A percentile compares a stretch with the other conserved stretches of the same genome.
Evolutionary conservation across 2,329 filamentous ascomycete species (phyloP).

Genomic region (Mariannaea elegans): DNA sequence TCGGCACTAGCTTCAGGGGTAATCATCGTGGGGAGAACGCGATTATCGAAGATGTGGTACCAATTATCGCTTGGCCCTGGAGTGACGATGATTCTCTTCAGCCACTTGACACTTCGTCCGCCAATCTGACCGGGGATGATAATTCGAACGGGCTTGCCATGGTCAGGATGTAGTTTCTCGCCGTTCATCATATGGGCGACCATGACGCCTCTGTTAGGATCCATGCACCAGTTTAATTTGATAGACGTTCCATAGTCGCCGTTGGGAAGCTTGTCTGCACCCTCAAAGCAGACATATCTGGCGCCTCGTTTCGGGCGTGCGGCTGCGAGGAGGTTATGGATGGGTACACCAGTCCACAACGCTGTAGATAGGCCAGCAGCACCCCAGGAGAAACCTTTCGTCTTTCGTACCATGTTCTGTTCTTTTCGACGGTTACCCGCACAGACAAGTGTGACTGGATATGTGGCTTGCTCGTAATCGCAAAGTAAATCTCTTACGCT

Average conservation of each 20-base stretch:
- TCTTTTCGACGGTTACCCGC: constrained; percentile 93
- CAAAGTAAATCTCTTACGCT: constrained; percentile 76
- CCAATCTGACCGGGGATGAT: constrained; percentile 93
- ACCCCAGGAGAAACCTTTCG: constrained; percentile 95
- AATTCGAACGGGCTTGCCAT: constrained; percentile 83
- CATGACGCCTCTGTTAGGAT: constrained; percentile 84
- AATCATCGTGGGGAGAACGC: constrained; percentile 87
- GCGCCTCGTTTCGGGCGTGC: constrained; percentile 76
- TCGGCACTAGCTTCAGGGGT: constrained; percentile 82
- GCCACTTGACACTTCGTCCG: constrained; percentile 91
- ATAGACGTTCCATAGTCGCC: constrained; percentile 89
- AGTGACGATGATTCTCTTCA: constrained; percentile 83
- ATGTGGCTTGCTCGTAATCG: constrained; percentile 83
- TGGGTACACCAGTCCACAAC: constrained; percentile 83
- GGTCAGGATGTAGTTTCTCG: constrained; percentile 80
- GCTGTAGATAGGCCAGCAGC: constrained; percentile 87
- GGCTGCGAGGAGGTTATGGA: constrained; percentile 74
- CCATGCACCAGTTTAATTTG: constrained; percentile 88
- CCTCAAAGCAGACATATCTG: constrained; percentile 89
- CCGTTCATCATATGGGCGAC: constrained; percentile 93
- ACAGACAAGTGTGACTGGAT: constrained; percentile 88
- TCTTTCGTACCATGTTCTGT: constrained; percentile 89
- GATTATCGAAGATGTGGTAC: constrained; percentile 96
- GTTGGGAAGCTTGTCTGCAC: constrained; percentile 87
- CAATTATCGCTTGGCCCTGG: constrained; percentile 86